A percentile compares a stretch with the other conserved stretches of the same genome.
These are phyloP conservation scores for Trichophyton verrucosum DNA, from an alignment of 2,329 filamentous ascomycete genomes.

Conservation along the genomic window DNA sequence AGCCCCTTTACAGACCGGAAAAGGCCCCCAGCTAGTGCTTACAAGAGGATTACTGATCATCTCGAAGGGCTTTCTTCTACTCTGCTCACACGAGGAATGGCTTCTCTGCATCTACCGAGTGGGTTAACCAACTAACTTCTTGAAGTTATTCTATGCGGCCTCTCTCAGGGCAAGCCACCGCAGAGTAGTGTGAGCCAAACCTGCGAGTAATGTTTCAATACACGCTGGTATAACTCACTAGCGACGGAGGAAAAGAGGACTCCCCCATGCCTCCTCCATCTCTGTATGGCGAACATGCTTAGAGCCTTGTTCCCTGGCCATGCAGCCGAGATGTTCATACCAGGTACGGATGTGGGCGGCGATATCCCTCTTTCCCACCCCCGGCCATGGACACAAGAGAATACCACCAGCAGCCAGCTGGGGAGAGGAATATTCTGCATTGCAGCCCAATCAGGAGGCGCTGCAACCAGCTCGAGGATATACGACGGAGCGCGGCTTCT, in stretches of 20 bases:
- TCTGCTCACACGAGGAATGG: too few species aligned
- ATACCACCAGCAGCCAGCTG: background rate
- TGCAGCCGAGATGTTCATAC: conserved; percentile 2
- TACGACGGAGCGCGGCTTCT: background rate
- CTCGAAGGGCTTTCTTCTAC: background rate
- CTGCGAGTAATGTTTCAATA: background rate
- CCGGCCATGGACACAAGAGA: background rate
- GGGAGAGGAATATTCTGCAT: background rate
- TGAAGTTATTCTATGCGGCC: background rate
- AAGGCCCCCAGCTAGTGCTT: background rate
- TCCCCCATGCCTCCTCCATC: background rate
- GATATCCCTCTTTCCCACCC: background rate
- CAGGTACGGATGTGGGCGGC: conserved; percentile 1
- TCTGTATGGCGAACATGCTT: background rate
- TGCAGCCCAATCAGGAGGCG: conserved; percentile 1
- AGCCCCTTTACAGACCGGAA: too few species aligned
- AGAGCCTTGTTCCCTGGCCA: conserved; percentile 1
- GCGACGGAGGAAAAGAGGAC: too few species aligned
- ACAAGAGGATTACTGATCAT: background rate
- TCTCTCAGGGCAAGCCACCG: background rate
- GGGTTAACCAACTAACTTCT: too few species aligned
- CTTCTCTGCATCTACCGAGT: too few species aligned
- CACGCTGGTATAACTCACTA: background rate
- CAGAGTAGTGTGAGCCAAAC: background rate
- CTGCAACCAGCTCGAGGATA: background rate